phyloP scores from a whole-genome alignment of 1,139 yeast species.

The Scheffersomyces cryptocercus region DNA sequence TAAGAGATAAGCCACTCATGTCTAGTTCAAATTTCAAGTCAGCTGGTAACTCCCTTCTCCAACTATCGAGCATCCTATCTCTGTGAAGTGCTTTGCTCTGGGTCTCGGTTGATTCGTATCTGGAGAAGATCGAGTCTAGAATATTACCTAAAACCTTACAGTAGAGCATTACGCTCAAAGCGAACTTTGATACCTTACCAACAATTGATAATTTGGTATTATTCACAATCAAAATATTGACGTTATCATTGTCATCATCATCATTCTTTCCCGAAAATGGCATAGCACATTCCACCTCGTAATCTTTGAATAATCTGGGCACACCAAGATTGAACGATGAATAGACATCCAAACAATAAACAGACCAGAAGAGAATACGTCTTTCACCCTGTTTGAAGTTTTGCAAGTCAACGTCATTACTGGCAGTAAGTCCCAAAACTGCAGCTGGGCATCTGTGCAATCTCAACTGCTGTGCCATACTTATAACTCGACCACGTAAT shows the following conservation, averaged over 20 bases:
- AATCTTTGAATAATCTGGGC: constrained; percentile 75
- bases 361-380: constrained; percentile 81
- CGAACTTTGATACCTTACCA: constrained; percentile 65
- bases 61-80: constrained; percentile 73
- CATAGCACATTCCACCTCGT: constrained; percentile 82
- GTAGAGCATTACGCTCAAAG: constrained; percentile 67
- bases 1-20: constrained; percentile 57
- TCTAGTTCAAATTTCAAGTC: constrained; percentile 67
- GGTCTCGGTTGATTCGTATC: constrained; percentile 39
- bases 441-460: constrained; percentile 88
- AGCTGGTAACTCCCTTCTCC: constrained; percentile 73
- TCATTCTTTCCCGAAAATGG: constrained; percentile 66
- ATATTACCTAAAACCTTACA: constrained; percentile 74
- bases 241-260: constrained; percentile 45
- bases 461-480: constrained; percentile 85
- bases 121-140: constrained; percentile 63
- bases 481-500: constrained; percentile 70
- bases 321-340: constrained; percentile 78
- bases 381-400: constrained; percentile 75
- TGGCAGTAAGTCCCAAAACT: constrained; percentile 52
- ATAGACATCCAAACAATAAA: constrained; percentile 75
- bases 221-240: constrained; percentile 58
- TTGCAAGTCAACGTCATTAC: constrained; percentile 49
- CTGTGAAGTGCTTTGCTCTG: constrained; percentile 45
- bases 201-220: constrained; percentile 60